Percentiles rank a stretch among this genome's conserved stretches.
Conservation (phyloP, 2,329 filamentous ascomycete genomes). For the Exserohilum turcica region DNA sequence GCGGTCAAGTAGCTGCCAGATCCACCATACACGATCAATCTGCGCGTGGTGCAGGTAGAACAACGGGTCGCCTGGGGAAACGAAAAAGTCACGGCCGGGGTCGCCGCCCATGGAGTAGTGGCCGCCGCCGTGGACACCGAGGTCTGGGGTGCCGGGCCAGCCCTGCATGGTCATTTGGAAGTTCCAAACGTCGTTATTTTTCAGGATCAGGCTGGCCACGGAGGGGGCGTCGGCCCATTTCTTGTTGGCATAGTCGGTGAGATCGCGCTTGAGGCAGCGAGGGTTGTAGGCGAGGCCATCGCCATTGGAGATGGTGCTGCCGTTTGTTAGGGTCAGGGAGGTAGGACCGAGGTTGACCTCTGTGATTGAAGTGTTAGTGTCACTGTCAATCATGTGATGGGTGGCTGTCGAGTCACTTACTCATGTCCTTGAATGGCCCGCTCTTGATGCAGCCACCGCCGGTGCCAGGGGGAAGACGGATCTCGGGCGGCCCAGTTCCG, state of each 20-base stretch:
- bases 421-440: constrained; percentile 57
- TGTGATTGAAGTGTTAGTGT: background rate
- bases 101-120: constrained; percentile 55
- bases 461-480: constrained; percentile 53
- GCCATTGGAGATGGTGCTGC: constrained; percentile 35
- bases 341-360: constrained; percentile 26
- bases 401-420: background rate
- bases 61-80: constrained; percentile 38
- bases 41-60: constrained; percentile 56
- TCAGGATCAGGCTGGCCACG: constrained; percentile 31
- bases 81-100: constrained; percentile 40
- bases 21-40: constrained; percentile 52
- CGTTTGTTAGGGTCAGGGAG: constrained; percentile 16
- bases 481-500: constrained; percentile 23
- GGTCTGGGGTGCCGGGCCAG: constrained; percentile 25
- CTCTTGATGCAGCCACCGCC: constrained; percentile 61
- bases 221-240: constrained; percentile 29
- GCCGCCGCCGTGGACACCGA: constrained; percentile 40
- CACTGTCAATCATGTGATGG: background rate
- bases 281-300: constrained; percentile 25
- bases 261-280: constrained; percentile 34
- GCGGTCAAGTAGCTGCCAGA: constrained; percentile 7
- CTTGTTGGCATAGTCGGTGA: constrained; percentile 32
- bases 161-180: constrained; percentile 44
- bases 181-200: constrained; percentile 28